Conservation (phyloP, 2,329 filamentous ascomycete genomes). For the Tolypocladium album region DNA sequence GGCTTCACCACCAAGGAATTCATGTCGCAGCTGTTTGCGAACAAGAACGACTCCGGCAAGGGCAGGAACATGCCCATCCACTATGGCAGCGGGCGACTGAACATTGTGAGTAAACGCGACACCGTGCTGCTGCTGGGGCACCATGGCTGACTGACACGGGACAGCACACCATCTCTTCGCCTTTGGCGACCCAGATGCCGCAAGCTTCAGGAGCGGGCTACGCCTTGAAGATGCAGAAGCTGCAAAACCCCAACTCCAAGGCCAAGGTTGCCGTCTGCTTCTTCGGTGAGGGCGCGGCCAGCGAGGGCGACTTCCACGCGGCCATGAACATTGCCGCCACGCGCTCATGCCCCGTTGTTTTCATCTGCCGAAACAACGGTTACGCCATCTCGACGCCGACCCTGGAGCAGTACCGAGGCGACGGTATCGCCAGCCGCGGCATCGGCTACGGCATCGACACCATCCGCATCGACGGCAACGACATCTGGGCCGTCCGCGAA, state of each 20-base stretch:
- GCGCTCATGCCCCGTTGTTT: slow-evolving; percentile 74
- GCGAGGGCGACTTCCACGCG: slow-evolving; percentile 85
- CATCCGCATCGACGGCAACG: slow-evolving; percentile 86
- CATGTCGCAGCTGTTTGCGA: slow-evolving; percentile 92
- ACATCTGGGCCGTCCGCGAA: slow-evolving; percentile 80
- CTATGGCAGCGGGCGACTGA: slow-evolving; percentile 74
- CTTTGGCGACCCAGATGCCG: slow-evolving; percentile 79
- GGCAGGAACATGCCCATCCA: slow-evolving; percentile 97
- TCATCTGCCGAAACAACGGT: slow-evolving; percentile 88
- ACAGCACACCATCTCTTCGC: slow-evolving; percentile 72
- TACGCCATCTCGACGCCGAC: slow-evolving; percentile 87
- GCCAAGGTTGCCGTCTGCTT: slow-evolving; percentile 69
- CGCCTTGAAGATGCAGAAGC: slow-evolving; percentile 70
- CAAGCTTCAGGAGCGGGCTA: slow-evolving; percentile 84
- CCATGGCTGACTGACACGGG: neutral
- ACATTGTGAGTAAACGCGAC: slow-evolving; percentile 52
- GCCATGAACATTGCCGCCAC: slow-evolving; percentile 88
- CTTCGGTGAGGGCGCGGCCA: slow-evolving; percentile 85
- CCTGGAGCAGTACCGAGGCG: slow-evolving; percentile 81
- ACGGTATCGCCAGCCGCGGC: slow-evolving; percentile 79
- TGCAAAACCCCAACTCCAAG: slow-evolving; percentile 57
- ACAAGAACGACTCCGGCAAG: slow-evolving; percentile 64
- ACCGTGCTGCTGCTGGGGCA: neutral
- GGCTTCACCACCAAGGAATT: slow-evolving; percentile 83
- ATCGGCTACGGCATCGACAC: slow-evolving; percentile 92